Conservation (phyloP, 2,329 filamentous ascomycete genomes). For the Nannizziopsis barbatae region DNA sequence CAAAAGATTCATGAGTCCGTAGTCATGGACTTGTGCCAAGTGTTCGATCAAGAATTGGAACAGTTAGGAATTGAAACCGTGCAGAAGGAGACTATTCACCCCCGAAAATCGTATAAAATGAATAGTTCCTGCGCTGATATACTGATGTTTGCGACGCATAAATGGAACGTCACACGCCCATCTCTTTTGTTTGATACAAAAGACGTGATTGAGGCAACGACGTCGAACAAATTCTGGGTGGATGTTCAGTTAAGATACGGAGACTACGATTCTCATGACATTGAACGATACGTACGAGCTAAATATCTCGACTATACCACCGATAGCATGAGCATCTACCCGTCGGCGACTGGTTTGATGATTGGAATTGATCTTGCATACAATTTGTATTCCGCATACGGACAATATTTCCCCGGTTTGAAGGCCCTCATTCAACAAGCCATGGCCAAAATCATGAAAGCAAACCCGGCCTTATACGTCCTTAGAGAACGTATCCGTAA, state of each 20-base stretch:
- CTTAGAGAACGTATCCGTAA: constrained; percentile 95
- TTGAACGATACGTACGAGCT: constrained; percentile 91
- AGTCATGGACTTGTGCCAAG: constrained; percentile 97
- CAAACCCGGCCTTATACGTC: constrained; percentile 92
- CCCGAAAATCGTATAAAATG: constrained; percentile 99
- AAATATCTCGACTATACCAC: constrained; percentile 99
- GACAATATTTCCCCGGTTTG: constrained; percentile 95
- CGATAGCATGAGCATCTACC: constrained; percentile 97
- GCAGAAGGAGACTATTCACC: constrained; percentile 98
- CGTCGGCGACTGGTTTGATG: constrained; percentile 93
- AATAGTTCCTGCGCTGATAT: constrained; percentile 99
- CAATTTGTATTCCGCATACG: constrained; percentile 95
- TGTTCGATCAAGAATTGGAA: constrained; percentile 94
- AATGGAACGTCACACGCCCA: constrained; percentile 94
- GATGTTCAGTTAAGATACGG: constrained; percentile 94
- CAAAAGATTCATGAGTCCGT: constrained; percentile 99
- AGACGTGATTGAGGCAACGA: constrained; percentile 83
- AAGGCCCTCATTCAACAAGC: constrained; percentile 94
- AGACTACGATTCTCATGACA: constrained; percentile 98
- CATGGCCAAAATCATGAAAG: constrained; percentile 99
- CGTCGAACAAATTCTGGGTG: constrained; percentile 98
- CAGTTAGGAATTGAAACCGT: constrained; percentile 93
- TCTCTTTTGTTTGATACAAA: constrained; percentile 93
- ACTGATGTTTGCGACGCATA: constrained; percentile 89
- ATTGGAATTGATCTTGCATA: constrained; percentile 95